Conservation (phyloP, 805 yeast genomes). For the Vanderwaltozyma yarrowii region DNA sequence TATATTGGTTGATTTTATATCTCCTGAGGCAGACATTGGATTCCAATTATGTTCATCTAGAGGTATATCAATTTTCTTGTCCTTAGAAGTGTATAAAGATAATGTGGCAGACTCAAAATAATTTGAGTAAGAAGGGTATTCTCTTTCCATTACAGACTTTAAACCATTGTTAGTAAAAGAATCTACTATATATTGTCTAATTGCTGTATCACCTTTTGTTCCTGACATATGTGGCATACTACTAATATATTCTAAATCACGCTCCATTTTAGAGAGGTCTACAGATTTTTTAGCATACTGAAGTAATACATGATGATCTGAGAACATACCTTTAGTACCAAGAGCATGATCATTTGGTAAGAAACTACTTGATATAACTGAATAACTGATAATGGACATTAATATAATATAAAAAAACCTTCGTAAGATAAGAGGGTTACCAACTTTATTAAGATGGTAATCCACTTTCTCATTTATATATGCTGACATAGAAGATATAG, state of each 20-base stretch:
- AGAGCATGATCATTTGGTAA: conserved; percentile 35
- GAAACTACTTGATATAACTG: conserved; percentile 48
- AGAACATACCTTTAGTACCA: conserved; percentile 46
- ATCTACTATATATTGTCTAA: conserved; percentile 55
- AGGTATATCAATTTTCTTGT: neutral
- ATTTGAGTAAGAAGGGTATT: conserved; percentile 48
- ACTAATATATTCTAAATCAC: conserved; percentile 59
- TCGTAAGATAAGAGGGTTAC: conserved; percentile 78
- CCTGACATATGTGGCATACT: conserved; percentile 85
- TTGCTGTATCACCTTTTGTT: conserved; percentile 69
- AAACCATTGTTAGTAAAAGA: conserved; percentile 52
- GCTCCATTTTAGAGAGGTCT: conserved; percentile 48
- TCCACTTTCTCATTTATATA: conserved; percentile 40
- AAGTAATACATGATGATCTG: conserved; percentile 45
- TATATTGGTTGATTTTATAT: conserved; percentile 37
- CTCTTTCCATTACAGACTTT: conserved; percentile 30
- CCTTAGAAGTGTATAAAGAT: conserved; percentile 29
- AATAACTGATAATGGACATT: conserved; percentile 48
- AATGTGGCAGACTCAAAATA: conserved; percentile 32
- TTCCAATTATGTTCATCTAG: conserved; percentile 42
- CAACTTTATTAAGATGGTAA: conserved; percentile 47
- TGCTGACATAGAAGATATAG: conserved; percentile 33
- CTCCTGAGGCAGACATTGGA: conserved; percentile 56
- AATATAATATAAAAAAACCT: conserved; percentile 62
- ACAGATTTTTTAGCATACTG: conserved; percentile 41